Evolutionary conservation across 164 flowering plant species (phyloP).

Genomic region (Litsea cubeba): DNA sequence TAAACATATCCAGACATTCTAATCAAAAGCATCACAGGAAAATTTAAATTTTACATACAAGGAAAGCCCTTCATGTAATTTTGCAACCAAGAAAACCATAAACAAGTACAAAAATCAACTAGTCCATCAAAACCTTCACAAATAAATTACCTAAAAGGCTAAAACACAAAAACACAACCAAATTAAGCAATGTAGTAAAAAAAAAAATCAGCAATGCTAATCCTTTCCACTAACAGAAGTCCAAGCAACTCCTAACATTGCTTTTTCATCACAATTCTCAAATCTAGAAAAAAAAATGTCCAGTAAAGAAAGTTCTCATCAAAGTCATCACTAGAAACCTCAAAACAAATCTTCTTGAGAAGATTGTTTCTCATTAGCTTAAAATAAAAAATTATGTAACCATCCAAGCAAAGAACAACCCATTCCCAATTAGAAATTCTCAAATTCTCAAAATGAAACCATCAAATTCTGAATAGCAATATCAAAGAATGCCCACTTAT

Average conservation of each 20-base stretch:
- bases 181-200: neutral
- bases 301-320: no score
- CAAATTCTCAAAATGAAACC: neutral
- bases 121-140: neutral
- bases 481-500: neutral
- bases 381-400: no score
- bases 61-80: neutral
- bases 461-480: neutral
- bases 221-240: neutral
- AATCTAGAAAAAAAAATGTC: no score
- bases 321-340: no score
- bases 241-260: neutral
- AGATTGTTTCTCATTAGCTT: no score
- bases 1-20: neutral
- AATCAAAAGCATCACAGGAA: neutral
- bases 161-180: neutral
- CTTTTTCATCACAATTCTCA: no score
- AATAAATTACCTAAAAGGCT: neutral
- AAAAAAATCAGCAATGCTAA: neutral
- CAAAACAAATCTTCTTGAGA: no score
- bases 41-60: no score
- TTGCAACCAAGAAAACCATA: neutral
- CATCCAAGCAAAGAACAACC: no score
- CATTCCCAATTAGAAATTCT: neutral
- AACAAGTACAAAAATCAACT: neutral